A percentile compares a stretch with the other conserved stretches of the same genome.
These are phyloP conservation scores for Mrakia hoshinonis DNA, from an alignment of 768 basidiomycete genomes.

Conservation along the genomic window DNA sequence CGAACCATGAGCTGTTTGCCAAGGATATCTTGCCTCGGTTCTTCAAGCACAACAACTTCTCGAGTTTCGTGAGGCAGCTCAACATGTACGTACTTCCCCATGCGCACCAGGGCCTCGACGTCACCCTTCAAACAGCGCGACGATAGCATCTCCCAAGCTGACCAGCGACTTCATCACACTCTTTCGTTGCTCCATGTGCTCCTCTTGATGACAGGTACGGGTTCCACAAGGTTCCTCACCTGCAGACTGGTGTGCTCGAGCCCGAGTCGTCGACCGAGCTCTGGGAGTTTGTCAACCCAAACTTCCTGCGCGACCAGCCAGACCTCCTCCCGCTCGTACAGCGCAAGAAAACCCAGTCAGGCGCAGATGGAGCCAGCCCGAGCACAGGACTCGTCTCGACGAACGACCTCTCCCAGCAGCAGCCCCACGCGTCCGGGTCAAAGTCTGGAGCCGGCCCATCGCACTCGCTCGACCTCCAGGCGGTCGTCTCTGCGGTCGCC, in stretches of 20 bases:
- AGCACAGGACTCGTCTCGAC: neutral
- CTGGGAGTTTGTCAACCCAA: conserved; percentile 78
- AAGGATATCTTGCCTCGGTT: conserved; percentile 63
- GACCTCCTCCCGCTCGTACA: conserved; percentile 80
- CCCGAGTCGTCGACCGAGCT: conserved; percentile 31
- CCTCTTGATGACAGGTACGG: conserved; percentile 50
- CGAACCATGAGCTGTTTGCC: conserved; percentile 23
- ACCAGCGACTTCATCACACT: no score
- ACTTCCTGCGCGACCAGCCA: conserved; percentile 81
- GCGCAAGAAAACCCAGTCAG: conserved; percentile 55
- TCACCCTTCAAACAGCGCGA: neutral
- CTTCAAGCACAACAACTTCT: conserved; percentile 97
- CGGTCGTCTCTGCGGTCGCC: conserved; percentile 70
- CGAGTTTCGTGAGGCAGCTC: conserved; percentile 80
- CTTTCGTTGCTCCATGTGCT: neutral
- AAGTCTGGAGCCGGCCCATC: conserved; percentile 18
- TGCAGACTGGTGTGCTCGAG: conserved; percentile 86
- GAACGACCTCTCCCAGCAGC: neutral
- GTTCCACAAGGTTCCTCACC: conserved; percentile 88
- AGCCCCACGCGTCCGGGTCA: conserved; percentile 1
- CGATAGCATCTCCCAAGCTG: neutral
- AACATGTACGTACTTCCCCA: conserved; percentile 54
- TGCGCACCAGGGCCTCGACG: neutral
- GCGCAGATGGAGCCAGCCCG: conserved; percentile 27
- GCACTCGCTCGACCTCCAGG: conserved; percentile 58